These are phyloP conservation scores for Alternaria longipes DNA, from an alignment of 2,329 filamentous ascomycete species.

Conservation along the genomic window DNA sequence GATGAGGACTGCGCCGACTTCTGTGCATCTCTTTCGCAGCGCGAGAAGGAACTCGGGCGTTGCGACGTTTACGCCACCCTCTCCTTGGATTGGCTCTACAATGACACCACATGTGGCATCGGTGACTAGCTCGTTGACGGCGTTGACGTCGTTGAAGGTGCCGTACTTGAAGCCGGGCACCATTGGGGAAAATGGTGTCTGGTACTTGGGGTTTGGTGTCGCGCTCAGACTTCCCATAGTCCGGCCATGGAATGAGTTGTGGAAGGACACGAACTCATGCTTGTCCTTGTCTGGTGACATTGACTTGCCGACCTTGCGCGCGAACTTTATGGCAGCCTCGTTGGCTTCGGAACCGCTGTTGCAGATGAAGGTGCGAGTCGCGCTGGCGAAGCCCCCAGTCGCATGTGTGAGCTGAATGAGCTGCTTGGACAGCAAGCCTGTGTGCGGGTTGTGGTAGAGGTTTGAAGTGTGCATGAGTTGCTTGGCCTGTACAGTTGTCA, in stretches of 20 bases:
- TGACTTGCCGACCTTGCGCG: constrained; percentile 86
- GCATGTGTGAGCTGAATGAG: constrained; percentile 82
- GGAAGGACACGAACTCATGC: constrained; percentile 87
- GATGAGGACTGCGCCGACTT: constrained; percentile 87
- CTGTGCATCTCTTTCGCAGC: constrained; percentile 83
- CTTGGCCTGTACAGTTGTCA: constrained; percentile 55
- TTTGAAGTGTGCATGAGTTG: constrained; percentile 93
- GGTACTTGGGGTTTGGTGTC: constrained; percentile 97
- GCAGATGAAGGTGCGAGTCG: constrained; percentile 85
- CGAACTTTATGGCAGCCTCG: constrained; percentile 97
- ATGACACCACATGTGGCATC: constrained; percentile 92
- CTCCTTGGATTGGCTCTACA: constrained; percentile 95
- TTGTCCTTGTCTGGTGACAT: constrained; percentile 76
- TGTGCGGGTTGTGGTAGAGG: constrained; percentile 97
- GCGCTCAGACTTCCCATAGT: constrained; percentile 97
- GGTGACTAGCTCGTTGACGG: constrained; percentile 77
- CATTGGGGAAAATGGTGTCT: constrained; percentile 94
- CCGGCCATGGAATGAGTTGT: constrained; percentile 92
- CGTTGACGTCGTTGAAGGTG: constrained; percentile 81
- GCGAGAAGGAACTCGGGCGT: constrained; percentile 83
- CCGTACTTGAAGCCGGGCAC: constrained; percentile 91
- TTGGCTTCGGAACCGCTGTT: constrained; percentile 98
- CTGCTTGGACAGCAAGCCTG: constrained; percentile 84
- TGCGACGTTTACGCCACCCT: constrained; percentile 89
- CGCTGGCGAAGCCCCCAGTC: constrained; percentile 83